Percentiles rank a stretch among this genome's conserved stretches.
These are phyloP conservation scores for Scheffersomyces segobiensis DNA, from an alignment of 1,139 yeast genomes.

Conservation along the genomic window DNA sequence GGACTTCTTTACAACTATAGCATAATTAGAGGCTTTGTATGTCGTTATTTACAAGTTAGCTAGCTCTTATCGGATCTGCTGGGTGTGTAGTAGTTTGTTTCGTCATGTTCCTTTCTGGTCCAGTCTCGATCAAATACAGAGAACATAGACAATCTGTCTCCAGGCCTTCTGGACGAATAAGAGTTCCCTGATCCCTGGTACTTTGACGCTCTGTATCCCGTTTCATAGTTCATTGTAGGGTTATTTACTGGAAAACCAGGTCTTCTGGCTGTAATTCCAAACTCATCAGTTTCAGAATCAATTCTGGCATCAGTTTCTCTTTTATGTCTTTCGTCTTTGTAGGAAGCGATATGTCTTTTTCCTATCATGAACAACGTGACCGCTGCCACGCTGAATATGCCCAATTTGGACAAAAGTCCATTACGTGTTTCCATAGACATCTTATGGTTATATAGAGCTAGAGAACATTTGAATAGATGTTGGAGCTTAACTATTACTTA, in stretches of 20 bases:
- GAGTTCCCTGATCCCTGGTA: constrained; percentile 69
- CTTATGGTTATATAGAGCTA: neutral
- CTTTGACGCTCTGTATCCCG: constrained; percentile 48
- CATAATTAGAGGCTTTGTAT: neutral
- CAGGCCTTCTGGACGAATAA: constrained; percentile 50
- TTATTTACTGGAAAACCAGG: constrained; percentile 40
- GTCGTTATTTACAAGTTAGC: neutral
- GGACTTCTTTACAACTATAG: neutral
- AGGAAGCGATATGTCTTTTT: constrained; percentile 35
- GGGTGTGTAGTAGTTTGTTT: neutral
- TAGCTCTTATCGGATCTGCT: neutral
- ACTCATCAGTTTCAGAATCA: constrained; percentile 34
- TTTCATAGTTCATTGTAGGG: constrained; percentile 27
- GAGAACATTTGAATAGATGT: neutral
- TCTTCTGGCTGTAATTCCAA: constrained; percentile 24
- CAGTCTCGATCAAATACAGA: constrained; percentile 27
- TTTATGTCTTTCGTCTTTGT: constrained; percentile 39
- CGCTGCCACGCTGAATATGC: constrained; percentile 33
- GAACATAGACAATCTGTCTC: constrained; percentile 38
- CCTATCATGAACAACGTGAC: constrained; percentile 35
- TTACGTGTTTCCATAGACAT: constrained; percentile 35
- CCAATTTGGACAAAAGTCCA: constrained; percentile 38
- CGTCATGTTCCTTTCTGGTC: constrained; percentile 9
- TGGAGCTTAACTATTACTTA: neutral
- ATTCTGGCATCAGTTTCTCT: constrained; percentile 41